Conservation (phyloP, 495 filamentous ascomycete genomes). For the Tetracladium setigerum region DNA sequence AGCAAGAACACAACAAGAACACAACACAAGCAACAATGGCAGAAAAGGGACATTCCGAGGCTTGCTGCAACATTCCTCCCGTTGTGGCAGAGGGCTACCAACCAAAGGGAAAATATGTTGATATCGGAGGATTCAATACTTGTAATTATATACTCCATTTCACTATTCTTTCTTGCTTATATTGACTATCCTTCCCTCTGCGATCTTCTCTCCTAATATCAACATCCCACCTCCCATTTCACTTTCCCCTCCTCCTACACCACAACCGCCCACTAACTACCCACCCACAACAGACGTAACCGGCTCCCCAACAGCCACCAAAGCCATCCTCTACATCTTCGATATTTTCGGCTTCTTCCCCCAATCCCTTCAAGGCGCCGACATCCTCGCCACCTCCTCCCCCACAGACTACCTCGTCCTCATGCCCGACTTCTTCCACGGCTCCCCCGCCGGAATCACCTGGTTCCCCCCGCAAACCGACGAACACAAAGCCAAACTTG, state of each 20-base stretch:
- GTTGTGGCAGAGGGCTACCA: slow-evolving; percentile 53
- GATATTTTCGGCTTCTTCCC: slow-evolving; percentile 66
- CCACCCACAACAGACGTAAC: slow-evolving; percentile 44
- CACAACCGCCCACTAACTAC: background rate
- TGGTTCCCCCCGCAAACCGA: slow-evolving; percentile 73
- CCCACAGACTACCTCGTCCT: slow-evolving; percentile 52
- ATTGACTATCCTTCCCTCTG: background rate
- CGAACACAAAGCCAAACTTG: slow-evolving; percentile 71
- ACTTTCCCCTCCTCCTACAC: background rate
- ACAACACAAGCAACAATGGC: slow-evolving; percentile 7
- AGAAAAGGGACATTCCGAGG: slow-evolving; percentile 41
- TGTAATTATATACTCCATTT: slow-evolving; percentile 37
- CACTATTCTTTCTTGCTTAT: no score
- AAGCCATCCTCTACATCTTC: slow-evolving; percentile 54
- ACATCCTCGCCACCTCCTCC: slow-evolving; percentile 55
- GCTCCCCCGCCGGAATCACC: slow-evolving; percentile 43
- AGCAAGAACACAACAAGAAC: no score
- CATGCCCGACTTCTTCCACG: slow-evolving; percentile 65
- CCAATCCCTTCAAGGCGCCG: slow-evolving; percentile 62
- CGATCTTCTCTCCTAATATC: background rate
- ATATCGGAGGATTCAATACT: slow-evolving; percentile 58
- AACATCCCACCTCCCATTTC: background rate
- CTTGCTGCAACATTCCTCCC: slow-evolving; percentile 68
- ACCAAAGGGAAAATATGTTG: slow-evolving; percentile 57
- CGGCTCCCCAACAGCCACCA: slow-evolving; percentile 47